Conservation (phyloP, 768 basidiomycete species). For the Candolleomyces eurysporus region DNA sequence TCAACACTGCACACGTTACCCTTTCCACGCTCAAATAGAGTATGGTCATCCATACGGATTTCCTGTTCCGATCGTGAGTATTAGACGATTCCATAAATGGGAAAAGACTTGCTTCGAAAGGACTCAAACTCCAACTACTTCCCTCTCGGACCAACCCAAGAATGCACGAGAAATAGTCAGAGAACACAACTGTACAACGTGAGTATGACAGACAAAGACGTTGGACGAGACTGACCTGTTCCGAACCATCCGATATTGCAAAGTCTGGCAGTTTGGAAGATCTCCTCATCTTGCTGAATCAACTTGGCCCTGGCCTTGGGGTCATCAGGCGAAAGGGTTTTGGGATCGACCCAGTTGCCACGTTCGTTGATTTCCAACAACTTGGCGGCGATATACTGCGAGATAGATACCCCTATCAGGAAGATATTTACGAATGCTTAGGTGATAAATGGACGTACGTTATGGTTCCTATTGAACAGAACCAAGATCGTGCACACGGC, state of each 20-base stretch:
- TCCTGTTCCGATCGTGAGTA: conserved; percentile 39
- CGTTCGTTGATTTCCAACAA: conserved; percentile 82
- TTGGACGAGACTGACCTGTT: conserved; percentile 29
- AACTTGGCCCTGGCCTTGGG: conserved; percentile 34
- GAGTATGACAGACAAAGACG: neutral
- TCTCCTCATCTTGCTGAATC: conserved; percentile 62
- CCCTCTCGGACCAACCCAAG: conserved; percentile 77
- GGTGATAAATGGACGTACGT: conserved; percentile 44
- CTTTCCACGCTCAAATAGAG: conserved; percentile 72
- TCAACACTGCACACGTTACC: conserved; percentile 85
- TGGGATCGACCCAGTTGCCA: conserved; percentile 57
- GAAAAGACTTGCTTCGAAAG: conserved; percentile 54
- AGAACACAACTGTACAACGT: conserved; percentile 57
- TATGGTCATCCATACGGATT: conserved; percentile 60
- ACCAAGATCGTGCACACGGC: conserved; percentile 71
- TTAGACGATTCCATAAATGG: neutral
- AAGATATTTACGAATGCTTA: neutral
- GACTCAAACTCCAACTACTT: conserved; percentile 72
- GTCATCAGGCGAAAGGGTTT: conserved; percentile 36
- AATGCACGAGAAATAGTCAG: conserved; percentile 81
- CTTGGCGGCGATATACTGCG: conserved; percentile 75
- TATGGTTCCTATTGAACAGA: conserved; percentile 88
- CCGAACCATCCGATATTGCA: conserved; percentile 84
- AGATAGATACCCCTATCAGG: too few relatives aligned
- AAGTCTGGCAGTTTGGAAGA: conserved; percentile 81